These are phyloP conservation scores for Candida dajiaensis DNA, from an alignment of 805 yeast genomes.

Conservation along the genomic window DNA sequence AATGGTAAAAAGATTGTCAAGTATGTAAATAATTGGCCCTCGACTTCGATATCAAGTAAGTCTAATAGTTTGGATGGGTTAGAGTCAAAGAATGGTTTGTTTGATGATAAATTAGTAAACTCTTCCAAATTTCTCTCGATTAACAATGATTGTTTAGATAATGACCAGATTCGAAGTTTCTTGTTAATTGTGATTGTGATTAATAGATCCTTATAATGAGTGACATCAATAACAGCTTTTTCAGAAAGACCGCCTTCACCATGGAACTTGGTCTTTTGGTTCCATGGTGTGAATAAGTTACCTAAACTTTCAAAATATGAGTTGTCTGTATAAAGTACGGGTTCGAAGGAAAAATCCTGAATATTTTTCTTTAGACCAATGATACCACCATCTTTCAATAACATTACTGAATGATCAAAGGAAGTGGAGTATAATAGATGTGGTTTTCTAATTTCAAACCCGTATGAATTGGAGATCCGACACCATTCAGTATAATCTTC, in stretches of 20 bases:
- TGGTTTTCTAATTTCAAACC: conserved; percentile 53
- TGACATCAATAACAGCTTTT: conserved; percentile 28
- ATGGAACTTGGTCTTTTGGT: conserved; percentile 24
- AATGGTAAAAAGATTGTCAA: conserved; percentile 37
- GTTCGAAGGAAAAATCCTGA: conserved; percentile 28
- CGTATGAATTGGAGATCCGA: conserved; percentile 60
- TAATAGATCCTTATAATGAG: conserved; percentile 23
- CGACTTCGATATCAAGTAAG: conserved; percentile 6
- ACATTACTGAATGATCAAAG: conserved; percentile 40
- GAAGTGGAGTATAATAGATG: conserved; percentile 44
- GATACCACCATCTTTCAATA: conserved; percentile 75
- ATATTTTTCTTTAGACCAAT: conserved; percentile 39
- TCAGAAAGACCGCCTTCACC: conserved; percentile 37
- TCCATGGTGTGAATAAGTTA: conserved; percentile 25
- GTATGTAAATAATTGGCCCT: conserved; percentile 9
- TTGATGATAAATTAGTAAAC: conserved; percentile 8
- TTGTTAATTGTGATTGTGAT: conserved; percentile 52
- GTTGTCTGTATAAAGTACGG: conserved; percentile 50
- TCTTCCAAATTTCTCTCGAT: conserved; percentile 19
- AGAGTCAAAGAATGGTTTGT: conserved; percentile 25
- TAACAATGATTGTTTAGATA: conserved; percentile 29
- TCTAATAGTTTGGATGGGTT: conserved; percentile 27
- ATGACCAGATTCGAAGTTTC: conserved; percentile 54
- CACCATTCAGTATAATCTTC: conserved; percentile 47
- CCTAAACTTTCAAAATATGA: conserved; percentile 36